Conservation (phyloP, 306 rosid genomes). For the Astragalus glycyphyllos region DNA sequence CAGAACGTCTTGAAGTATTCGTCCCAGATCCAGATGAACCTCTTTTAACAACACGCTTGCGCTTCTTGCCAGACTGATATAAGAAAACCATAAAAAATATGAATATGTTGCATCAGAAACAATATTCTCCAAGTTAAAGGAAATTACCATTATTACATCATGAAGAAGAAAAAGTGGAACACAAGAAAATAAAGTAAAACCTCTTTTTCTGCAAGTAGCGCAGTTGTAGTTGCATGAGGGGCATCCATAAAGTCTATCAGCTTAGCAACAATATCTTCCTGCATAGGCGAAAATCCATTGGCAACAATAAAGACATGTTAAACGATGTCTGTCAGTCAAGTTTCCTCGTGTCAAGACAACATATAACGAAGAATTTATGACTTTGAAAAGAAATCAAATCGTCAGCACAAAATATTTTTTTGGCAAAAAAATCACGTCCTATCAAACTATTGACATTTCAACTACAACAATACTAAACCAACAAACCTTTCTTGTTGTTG, state of each 20-base stretch:
- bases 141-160: constrained; percentile 18
- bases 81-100: constrained; percentile 32
- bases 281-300: constrained; percentile 46
- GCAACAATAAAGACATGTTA: not conserved
- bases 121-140: not conserved
- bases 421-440: constrained; percentile 3
- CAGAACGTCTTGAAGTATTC: constrained; percentile 60
- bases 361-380: not conserved
- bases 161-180: constrained; percentile 4
- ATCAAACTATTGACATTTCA: not conserved
- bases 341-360: not conserved
- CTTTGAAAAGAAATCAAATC: not conserved
- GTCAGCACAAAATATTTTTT: not conserved
- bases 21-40: constrained; percentile 65
- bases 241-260: constrained; percentile 83
- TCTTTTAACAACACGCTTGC: constrained; percentile 64
- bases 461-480: constrained; percentile 32
- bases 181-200: constrained; percentile 47
- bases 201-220: constrained; percentile 83
- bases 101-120: constrained; percentile 18
- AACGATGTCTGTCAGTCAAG: constrained; percentile 7
- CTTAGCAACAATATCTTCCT: constrained; percentile 86
- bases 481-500: constrained; percentile 83
- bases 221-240: constrained; percentile 79
- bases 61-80: constrained; percentile 73